These are phyloP conservation scores for Saussurea involucrata DNA, from an alignment of 129 eudicot genomes.

Conservation along the genomic window DNA sequence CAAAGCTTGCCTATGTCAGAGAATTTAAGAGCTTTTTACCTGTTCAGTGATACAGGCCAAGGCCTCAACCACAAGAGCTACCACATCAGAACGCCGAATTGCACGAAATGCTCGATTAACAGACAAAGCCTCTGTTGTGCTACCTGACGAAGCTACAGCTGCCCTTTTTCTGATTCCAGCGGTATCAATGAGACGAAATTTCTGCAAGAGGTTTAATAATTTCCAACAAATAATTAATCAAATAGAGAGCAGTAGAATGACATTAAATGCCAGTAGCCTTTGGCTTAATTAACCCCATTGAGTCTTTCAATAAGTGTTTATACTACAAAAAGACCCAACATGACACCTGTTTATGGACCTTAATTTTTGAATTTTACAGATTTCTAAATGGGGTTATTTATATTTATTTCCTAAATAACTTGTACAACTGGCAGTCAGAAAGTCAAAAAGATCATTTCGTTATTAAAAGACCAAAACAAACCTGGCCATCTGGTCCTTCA, in stretches of 20 bases:
- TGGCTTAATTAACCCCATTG: background rate
- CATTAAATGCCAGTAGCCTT: background rate
- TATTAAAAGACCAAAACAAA: constrained; percentile 28
- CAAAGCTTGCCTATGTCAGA: background rate
- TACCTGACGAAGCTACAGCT: constrained; percentile 87
- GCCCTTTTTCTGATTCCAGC: constrained; percentile 96
- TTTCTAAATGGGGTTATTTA: background rate
- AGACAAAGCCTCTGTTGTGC: constrained; percentile 94
- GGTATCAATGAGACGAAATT: constrained; percentile 86
- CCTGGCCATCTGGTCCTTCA: constrained; percentile 95
- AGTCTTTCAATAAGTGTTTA: background rate
- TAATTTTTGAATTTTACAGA: background rate
- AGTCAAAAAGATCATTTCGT: background rate
- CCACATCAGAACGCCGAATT: constrained; percentile 94
- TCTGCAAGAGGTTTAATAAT: constrained; percentile 46
- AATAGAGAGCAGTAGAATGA: background rate
- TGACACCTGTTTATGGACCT: background rate
- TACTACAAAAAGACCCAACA: background rate
- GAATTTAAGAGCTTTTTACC: constrained; percentile 37
- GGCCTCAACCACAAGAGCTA: constrained; percentile 93
- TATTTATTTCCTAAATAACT: background rate
- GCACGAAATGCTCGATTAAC: constrained; percentile 98
- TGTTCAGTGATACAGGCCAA: constrained; percentile 99
- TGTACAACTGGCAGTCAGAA: background rate
- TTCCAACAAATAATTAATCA: background rate